Conservation (phyloP, 2,329 filamentous ascomycete genomes). For the Cladosporium colombiae region DNA sequence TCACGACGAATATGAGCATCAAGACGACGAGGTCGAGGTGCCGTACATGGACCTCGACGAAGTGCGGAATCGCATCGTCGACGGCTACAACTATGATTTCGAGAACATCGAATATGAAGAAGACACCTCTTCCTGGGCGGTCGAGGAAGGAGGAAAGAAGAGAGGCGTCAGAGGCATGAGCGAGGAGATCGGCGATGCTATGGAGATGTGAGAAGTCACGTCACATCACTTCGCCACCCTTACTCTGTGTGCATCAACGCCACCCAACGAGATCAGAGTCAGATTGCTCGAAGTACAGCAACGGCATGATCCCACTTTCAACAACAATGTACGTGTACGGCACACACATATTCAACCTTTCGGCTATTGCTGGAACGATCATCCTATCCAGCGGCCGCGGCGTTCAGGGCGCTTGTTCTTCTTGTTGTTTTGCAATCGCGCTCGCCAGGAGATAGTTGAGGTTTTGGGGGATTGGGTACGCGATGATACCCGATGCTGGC, state of each 20-base stretch:
- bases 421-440: neutral
- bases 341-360: slow-evolving; percentile 2
- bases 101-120: slow-evolving; percentile 18
- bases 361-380: neutral
- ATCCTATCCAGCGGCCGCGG: neutral
- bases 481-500: slow-evolving; percentile 9
- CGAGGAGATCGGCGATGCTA: slow-evolving; percentile 36
- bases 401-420: neutral
- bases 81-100: slow-evolving; percentile 33
- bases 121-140: slow-evolving; percentile 15
- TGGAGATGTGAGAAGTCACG: slow-evolving; percentile 32
- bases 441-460: neutral
- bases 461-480: slow-evolving; percentile 8
- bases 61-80: slow-evolving; percentile 36
- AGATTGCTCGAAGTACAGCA: neutral
- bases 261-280: neutral
- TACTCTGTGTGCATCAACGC: neutral
- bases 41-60: slow-evolving; percentile 39
- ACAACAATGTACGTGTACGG: slow-evolving; percentile 6
- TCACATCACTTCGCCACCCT: neutral
- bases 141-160: slow-evolving; percentile 3
- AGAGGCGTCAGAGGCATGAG: slow-evolving; percentile 31
- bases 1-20: slow-evolving; percentile 22
- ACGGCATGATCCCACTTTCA: neutral
- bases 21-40: slow-evolving; percentile 38